A percentile compares a stretch with the other conserved stretches of the same genome.
phyloP scores from a whole-genome alignment of 2,329 filamentous ascomycete species.

The Xylariaceae sp. region DNA sequence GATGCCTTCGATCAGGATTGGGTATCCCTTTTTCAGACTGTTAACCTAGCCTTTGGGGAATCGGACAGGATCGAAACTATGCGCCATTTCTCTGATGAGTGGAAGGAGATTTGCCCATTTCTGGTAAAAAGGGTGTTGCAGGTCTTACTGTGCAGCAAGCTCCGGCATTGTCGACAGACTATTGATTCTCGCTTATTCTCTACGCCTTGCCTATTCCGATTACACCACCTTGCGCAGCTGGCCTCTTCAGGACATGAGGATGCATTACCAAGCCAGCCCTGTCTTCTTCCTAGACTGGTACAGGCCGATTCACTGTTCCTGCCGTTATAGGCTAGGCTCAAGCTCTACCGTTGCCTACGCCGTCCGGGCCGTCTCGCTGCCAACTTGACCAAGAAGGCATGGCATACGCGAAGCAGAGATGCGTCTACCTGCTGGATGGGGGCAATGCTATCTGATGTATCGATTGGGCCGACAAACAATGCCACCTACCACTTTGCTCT shows the following conservation, averaged over 20 bases:
- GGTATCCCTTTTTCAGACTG: conserved; percentile 35
- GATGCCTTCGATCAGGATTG: conserved; percentile 26
- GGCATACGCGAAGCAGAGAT: conserved; percentile 41
- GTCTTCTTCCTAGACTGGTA: conserved; percentile 22
- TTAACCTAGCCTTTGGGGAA: conserved; percentile 38
- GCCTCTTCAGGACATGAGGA: no score
- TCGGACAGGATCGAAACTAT: conserved; percentile 35
- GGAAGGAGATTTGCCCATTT: conserved; percentile 40
- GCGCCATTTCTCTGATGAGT: conserved; percentile 40
- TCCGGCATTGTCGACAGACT: conserved; percentile 44
- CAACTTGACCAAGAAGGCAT: conserved; percentile 33
- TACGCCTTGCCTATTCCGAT: conserved; percentile 43
- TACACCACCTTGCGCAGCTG: conserved; percentile 34
- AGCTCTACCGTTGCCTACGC: conserved; percentile 33
- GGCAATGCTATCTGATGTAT: conserved; percentile 30
- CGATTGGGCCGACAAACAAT: conserved; percentile 32
- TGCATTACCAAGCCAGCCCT: no score
- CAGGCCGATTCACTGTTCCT: conserved; percentile 30
- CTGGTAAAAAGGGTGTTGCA: conserved; percentile 40
- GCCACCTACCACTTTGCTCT: conserved; percentile 34
- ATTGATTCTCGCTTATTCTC: conserved; percentile 41
- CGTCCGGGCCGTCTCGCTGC: conserved; percentile 37
- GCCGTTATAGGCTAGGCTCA: conserved; percentile 35
- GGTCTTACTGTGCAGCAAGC: conserved; percentile 40
- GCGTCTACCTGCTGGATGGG: no score